Conservation (phyloP, 2,329 filamentous ascomycete species). For the Monosporascus sp. region DNA sequence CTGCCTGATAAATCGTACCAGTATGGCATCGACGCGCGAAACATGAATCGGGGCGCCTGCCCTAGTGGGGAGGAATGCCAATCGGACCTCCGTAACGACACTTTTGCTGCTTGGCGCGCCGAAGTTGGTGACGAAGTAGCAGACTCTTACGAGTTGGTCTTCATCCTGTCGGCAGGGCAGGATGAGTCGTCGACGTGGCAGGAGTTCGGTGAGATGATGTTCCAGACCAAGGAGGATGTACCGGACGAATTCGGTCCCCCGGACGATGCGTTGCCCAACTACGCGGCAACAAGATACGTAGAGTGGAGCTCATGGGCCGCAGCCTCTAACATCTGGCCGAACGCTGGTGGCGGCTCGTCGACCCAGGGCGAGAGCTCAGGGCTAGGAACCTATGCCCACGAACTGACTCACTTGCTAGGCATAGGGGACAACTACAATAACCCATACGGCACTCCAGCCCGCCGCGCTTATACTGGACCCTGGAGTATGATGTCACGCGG, state of each 20-base stretch:
- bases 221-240: conserved; percentile 40
- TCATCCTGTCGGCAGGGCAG: conserved; percentile 49
- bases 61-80: conserved; percentile 37
- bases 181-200: conserved; percentile 53
- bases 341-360: conserved; percentile 46
- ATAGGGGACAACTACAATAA: conserved; percentile 55
- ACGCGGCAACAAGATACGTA: conserved; percentile 45
- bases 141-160: conserved; percentile 43
- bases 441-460: conserved; percentile 39
- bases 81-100: conserved; percentile 43
- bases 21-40: conserved; percentile 40
- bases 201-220: conserved; percentile 52
- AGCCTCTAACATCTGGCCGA: conserved; percentile 47
- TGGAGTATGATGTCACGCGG: conserved; percentile 49
- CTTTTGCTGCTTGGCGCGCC: conserved; percentile 42
- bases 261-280: conserved; percentile 36
- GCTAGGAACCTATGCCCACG: conserved; percentile 49
- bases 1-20: conserved; percentile 43
- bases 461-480: conserved; percentile 44
- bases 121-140: conserved; percentile 48
- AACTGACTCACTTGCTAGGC: conserved; percentile 45
- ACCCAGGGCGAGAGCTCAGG: conserved; percentile 50
- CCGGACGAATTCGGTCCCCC: conserved; percentile 46
- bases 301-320: conserved; percentile 49
- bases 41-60: conserved; percentile 44